Percentiles rank a stretch among this genome's conserved stretches.
Evolutionary conservation across 768 basidiomycete genomes (phyloP).

Genomic region (Boletus pseudo-olivaceus): DNA sequence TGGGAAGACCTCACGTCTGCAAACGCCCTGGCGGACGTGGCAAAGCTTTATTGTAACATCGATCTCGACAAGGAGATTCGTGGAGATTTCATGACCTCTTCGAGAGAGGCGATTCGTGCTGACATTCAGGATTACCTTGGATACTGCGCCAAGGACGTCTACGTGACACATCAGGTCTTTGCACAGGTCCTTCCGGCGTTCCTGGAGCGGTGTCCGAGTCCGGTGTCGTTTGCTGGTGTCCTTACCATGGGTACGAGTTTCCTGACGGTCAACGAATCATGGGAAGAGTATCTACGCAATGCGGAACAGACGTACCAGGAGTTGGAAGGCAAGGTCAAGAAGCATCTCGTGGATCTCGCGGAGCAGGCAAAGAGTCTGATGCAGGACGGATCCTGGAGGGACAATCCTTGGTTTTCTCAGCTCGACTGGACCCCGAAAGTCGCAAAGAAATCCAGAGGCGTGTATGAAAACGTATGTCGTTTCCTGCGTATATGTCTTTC

Average conservation of each 20-base stretch:
- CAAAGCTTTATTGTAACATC: slow-evolving; percentile 82
- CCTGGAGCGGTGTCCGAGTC: slow-evolving; percentile 80
- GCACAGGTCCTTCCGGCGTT: slow-evolving; percentile 76
- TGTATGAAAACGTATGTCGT: slow-evolving; percentile 33
- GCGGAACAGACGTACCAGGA: slow-evolving; percentile 77
- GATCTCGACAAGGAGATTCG: slow-evolving; percentile 74
- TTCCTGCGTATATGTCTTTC: neutral
- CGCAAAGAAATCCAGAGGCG: slow-evolving; percentile 64
- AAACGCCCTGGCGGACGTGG: slow-evolving; percentile 91
- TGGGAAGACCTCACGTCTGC: slow-evolving; percentile 95
- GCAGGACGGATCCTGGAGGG: slow-evolving; percentile 53
- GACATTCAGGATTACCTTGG: slow-evolving; percentile 69
- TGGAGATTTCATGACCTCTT: slow-evolving; percentile 68
- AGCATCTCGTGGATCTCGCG: slow-evolving; percentile 65
- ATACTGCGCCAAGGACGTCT: slow-evolving; percentile 87
- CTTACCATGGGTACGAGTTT: slow-evolving; percentile 91
- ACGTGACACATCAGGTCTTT: slow-evolving; percentile 81
- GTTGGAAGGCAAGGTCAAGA: slow-evolving; percentile 60
- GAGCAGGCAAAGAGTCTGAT: slow-evolving; percentile 50
- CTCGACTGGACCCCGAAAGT: slow-evolving; percentile 94
- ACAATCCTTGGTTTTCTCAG: slow-evolving; percentile 83
- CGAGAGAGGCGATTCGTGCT: slow-evolving; percentile 60
- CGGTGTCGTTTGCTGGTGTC: slow-evolving; percentile 89
- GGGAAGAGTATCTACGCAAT: slow-evolving; percentile 76
- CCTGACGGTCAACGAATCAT: slow-evolving; percentile 84